These are phyloP conservation scores for Nadsonia starkeyi-henricii DNA, from an alignment of 1,139 yeast species.

Conservation along the genomic window DNA sequence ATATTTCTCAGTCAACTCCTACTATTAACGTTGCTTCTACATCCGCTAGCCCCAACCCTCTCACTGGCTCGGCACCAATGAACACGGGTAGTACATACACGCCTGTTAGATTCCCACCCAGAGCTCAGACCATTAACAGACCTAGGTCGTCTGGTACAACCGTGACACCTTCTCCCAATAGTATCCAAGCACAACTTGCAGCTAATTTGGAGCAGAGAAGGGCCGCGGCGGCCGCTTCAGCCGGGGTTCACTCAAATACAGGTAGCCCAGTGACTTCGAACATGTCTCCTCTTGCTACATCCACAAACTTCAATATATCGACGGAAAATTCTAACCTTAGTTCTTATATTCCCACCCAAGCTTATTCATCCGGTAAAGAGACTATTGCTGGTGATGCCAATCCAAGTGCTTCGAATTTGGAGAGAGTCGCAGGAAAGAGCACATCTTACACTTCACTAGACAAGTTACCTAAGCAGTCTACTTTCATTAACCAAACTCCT, in stretches of 20 bases:
- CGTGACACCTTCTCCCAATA: slow-evolving; percentile 12
- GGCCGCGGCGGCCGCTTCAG: slow-evolving; percentile 1
- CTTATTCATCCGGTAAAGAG: neutral
- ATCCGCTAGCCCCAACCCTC: slow-evolving; percentile 4
- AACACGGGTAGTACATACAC: slow-evolving; percentile 1
- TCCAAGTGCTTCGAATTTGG: neutral
- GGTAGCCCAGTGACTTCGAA: neutral
- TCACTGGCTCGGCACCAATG: slow-evolving; percentile 1
- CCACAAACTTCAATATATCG: slow-evolving; percentile 1
- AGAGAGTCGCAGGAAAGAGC: neutral
- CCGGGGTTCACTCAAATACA: slow-evolving; percentile 3
- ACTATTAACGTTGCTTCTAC: neutral
- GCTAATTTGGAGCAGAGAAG: slow-evolving; percentile 11
- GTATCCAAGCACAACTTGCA: slow-evolving; percentile 14
- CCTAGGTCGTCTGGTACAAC: neutral
- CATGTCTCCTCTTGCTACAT: slow-evolving; percentile 5
- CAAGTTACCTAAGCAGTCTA: neutral
- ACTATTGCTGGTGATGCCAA: neutral
- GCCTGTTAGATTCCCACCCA: neutral
- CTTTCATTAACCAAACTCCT: neutral
- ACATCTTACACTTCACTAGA: neutral
- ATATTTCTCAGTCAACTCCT: neutral
- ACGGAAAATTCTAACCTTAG: neutral
- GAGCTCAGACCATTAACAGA: neutral
- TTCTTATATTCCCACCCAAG: neutral